Base-by-base conservation (phyloP, 257 asterid species). In the Forsythia viridissima region DNA sequence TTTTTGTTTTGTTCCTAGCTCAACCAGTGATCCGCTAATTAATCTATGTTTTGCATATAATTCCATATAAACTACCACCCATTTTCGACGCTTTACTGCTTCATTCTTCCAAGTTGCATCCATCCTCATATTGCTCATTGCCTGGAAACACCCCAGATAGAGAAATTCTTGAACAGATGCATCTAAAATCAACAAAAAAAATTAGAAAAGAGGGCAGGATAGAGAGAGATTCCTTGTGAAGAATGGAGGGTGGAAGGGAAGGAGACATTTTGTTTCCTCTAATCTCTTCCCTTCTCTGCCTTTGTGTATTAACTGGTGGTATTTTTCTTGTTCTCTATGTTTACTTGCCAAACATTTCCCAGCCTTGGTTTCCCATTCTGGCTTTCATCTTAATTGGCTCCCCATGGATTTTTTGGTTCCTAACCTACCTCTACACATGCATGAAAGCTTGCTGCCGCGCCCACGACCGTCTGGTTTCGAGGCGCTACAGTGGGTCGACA, bases 401-500 rank as follows among this genome's bases (percentile, higher is more conserved):
- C 7, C 96, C 96, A 1, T 91, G 97, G 97, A 20, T 91, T 38
- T 92, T 92, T 81, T 92, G 97, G 97, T 43, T 89, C 65, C 57
- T 91, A 61, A 88, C 89, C 43, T 92, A 74, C 59, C 0, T 87
- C 15, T 92, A 92, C 87, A 75, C 92, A 39, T 83, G 87, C 86
- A 72, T 82, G 48, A 92, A 91, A 82, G 84, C 51, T 39, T 87
- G 90, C 79, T 81, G 18, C 72, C 61, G 67, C 1, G 59, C 5
- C 59, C 20, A 15, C 12, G 55, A 46, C 55, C 12, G 16, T 46
- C 55, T 0, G 3, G 15, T 46, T 11, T 8, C 55, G 4, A 51
- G 16, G 34, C 34, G 34, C 34, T 30, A 30, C 34, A 30, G 34
- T 2, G 59, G n/a, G 59, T 11, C n/a, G 4, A 51, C 18, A 4